These are phyloP conservation scores for Paecilomyces variotii DNA, from an alignment of 2,329 filamentous ascomycete genomes.

Conservation along the genomic window DNA sequence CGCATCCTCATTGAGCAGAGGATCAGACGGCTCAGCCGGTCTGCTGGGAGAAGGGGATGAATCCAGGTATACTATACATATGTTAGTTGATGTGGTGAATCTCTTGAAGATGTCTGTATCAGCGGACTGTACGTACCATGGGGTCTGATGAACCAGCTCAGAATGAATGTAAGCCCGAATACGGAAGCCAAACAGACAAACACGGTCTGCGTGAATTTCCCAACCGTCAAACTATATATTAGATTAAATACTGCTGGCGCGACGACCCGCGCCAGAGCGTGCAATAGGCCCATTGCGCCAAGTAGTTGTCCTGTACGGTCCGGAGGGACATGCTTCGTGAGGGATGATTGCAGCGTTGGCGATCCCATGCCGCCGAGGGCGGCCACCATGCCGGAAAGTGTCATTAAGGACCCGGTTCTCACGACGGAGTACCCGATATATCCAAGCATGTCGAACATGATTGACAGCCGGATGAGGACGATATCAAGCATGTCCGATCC, in stretches of 20 bases:
- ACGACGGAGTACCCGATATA: conserved; percentile 66
- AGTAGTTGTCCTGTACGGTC: conserved; percentile 80
- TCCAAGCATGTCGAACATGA: conserved; percentile 69
- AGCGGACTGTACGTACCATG: conserved; percentile 52
- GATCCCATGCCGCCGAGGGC: conserved; percentile 76
- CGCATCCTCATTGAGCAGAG: background rate
- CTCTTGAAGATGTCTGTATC: background rate
- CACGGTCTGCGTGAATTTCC: conserved; percentile 68
- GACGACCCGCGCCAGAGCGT: conserved; percentile 70
- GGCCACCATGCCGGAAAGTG: conserved; percentile 62
- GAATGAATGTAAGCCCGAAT: conserved; percentile 58
- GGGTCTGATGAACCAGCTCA: conserved; percentile 64
- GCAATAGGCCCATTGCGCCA: conserved; percentile 76
- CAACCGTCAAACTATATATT: conserved; percentile 76
- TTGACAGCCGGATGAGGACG: conserved; percentile 62
- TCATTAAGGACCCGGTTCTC: conserved; percentile 56
- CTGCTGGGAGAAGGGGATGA: background rate
- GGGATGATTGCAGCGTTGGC: conserved; percentile 71
- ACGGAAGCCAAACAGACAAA: conserved; percentile 65
- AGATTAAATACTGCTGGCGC: conserved; percentile 78
- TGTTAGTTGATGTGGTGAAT: conserved; percentile 3
- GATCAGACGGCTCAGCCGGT: background rate
- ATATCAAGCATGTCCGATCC: conserved; percentile 76
- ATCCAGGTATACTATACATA: background rate
- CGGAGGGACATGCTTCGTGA: conserved; percentile 85